Conservation (phyloP, 257 asterid species). For the Jacaranda mimosifolia region DNA sequence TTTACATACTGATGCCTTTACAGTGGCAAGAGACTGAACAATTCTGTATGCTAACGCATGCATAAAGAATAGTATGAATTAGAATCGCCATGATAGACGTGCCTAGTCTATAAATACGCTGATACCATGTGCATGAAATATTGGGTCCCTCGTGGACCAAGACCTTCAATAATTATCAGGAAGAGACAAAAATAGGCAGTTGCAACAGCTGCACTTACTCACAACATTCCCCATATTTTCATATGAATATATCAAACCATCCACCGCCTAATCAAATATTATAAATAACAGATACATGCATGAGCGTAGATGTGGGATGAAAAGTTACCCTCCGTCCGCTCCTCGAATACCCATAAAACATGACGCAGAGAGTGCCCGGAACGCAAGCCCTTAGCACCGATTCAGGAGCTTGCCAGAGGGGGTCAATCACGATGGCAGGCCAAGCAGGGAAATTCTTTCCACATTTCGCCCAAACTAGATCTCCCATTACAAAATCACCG, state of each 20-base stretch:
- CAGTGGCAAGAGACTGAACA: conserved; percentile 12
- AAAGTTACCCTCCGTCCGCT: conserved; percentile 78
- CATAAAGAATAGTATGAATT: too few species aligned
- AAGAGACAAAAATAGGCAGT: neutral
- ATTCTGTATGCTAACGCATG: too few species aligned
- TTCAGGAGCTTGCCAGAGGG: conserved; percentile 81
- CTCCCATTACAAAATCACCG: conserved; percentile 70
- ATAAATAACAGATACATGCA: conserved; percentile 27
- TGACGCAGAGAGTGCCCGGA: conserved; percentile 84
- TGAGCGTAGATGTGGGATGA: neutral
- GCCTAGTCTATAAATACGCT: too few species aligned
- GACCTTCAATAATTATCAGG: neutral
- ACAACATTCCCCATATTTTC: neutral
- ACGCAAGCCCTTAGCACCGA: conserved; percentile 78
- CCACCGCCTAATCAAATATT: neutral
- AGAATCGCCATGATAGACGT: too few species aligned
- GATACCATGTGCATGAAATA: neutral
- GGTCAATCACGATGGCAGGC: conserved; percentile 95
- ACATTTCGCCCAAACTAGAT: conserved; percentile 93
- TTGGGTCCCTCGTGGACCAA: neutral
- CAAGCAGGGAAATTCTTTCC: conserved; percentile 92
- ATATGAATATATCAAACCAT: neutral
- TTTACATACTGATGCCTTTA: conserved; percentile 18
- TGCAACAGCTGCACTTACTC: neutral
- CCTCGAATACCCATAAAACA: conserved; percentile 87